Conservation (phyloP, 108 stramenopile species). For the Hondaea fermentalgiana region DNA sequence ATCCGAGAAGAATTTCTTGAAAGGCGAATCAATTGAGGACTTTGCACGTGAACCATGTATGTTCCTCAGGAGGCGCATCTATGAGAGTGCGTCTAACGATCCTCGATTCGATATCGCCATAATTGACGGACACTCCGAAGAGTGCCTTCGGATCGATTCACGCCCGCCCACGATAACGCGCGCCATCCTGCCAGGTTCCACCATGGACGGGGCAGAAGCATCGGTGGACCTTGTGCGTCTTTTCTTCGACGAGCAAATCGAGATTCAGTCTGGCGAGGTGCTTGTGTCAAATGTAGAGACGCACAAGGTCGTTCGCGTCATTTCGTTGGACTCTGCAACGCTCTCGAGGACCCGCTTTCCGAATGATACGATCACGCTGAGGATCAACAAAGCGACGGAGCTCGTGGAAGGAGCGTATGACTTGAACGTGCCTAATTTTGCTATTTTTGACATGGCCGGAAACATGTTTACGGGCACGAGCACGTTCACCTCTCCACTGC, state of each 20-base stretch:
- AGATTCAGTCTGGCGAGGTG: background rate
- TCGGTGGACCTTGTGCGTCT: background rate
- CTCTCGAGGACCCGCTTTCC: background rate
- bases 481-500: background rate
- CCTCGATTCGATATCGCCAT: background rate
- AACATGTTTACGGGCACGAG: background rate
- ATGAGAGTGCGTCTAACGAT: background rate
- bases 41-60: no score
- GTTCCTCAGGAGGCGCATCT: background rate
- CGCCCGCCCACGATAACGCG: background rate
- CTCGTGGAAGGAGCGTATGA: background rate
- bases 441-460: background rate
- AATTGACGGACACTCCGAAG: background rate
- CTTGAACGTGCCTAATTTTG: background rate
- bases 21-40: no score
- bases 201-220: no score
- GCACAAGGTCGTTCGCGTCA: no score
- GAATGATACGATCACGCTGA: background rate
- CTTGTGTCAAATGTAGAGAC: no score
- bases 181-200: background rate
- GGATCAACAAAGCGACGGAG: background rate
- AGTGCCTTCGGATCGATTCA: background rate
- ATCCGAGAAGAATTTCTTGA: background rate
- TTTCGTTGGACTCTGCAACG: no score
- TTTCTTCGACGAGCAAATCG: background rate